phyloP scores from a whole-genome alignment of 1,139 yeast genomes.

The Kurtzmaniella quercitrusa region DNA sequence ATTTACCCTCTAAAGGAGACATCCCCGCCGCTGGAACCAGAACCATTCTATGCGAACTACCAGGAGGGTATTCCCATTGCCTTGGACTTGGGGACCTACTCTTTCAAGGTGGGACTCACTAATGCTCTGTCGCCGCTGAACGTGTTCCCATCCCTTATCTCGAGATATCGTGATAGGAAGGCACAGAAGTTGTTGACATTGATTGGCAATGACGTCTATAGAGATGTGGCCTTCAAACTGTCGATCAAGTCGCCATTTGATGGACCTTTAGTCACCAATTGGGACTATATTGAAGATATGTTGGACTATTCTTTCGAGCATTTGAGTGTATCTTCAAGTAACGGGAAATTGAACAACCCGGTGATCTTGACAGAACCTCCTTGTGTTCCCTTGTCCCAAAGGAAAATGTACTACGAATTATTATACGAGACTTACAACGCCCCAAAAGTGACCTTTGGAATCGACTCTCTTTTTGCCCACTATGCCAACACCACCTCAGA shows the following conservation, averaged over 20 bases:
- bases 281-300: conserved; percentile 85
- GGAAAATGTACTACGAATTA: conserved; percentile 72
- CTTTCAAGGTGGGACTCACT: conserved; percentile 71
- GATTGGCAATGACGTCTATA: conserved; percentile 76
- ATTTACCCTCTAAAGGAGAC: conserved; percentile 50
- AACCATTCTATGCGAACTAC: conserved; percentile 54
- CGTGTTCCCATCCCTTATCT: conserved; percentile 62
- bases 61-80: conserved; percentile 67
- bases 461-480: conserved; percentile 76
- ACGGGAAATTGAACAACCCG: conserved; percentile 67
- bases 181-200: conserved; percentile 59
- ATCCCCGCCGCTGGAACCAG: conserved; percentile 30
- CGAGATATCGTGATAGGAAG: conserved; percentile 78
- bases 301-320: conserved; percentile 82
- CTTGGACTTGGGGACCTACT: conserved; percentile 70
- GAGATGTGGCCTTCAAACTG: conserved; percentile 66
- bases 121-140: conserved; percentile 51
- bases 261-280: conserved; percentile 79
- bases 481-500: conserved; percentile 37
- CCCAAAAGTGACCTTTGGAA: conserved; percentile 74
- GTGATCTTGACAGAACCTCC: conserved; percentile 76
- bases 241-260: conserved; percentile 81
- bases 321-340: conserved; percentile 56
- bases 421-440: conserved; percentile 76
- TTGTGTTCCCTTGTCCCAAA: conserved; percentile 65